phyloP scores from a whole-genome alignment of 73 alveolate species.

The Paramecium sonneborni region DNA sequence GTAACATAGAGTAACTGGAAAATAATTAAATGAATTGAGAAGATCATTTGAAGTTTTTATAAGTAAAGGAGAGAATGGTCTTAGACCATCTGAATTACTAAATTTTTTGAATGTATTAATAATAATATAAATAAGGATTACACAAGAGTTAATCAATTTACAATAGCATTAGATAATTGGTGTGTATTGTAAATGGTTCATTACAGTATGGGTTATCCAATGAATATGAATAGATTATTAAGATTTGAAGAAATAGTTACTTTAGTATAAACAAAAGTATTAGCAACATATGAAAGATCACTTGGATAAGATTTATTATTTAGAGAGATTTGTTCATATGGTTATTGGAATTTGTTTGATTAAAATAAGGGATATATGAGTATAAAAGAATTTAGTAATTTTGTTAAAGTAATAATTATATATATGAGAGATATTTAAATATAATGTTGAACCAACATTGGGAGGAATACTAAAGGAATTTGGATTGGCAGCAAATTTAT shows the following conservation, averaged over 20 bases:
- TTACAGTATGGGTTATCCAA: slow-evolving; percentile 14
- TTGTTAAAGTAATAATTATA: not conserved
- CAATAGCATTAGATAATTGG: slow-evolving; percentile 46
- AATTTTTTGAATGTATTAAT: not conserved
- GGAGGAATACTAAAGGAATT: not conserved
- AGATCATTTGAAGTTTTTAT: slow-evolving; percentile 2
- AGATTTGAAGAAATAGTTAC: not conserved
- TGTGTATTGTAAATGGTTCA: slow-evolving; percentile 20
- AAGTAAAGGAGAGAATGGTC: not conserved
- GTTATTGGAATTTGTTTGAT: not conserved
- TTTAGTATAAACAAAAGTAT: not conserved
- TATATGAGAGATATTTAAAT: not conserved
- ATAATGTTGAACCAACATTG: not conserved
- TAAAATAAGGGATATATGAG: slow-evolving; percentile 11
- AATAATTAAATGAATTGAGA: not conserved
- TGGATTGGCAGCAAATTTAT: slow-evolving; percentile 26
- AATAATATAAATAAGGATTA: not conserved
- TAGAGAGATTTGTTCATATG: slow-evolving; percentile 39
- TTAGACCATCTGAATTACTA: not conserved
- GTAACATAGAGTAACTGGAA: not conserved
- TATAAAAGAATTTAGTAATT: not conserved
- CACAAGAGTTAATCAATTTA: slow-evolving; percentile 30
- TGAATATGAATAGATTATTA: slow-evolving; percentile 13
- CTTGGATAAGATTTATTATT: slow-evolving; percentile 24
- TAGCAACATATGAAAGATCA: slow-evolving; percentile 50